Evolutionary conservation across 2,329 filamentous ascomycete species (phyloP), one percentile per base, ranked within the genome.

Genomic region (Aspergillus flavus): DNA sequence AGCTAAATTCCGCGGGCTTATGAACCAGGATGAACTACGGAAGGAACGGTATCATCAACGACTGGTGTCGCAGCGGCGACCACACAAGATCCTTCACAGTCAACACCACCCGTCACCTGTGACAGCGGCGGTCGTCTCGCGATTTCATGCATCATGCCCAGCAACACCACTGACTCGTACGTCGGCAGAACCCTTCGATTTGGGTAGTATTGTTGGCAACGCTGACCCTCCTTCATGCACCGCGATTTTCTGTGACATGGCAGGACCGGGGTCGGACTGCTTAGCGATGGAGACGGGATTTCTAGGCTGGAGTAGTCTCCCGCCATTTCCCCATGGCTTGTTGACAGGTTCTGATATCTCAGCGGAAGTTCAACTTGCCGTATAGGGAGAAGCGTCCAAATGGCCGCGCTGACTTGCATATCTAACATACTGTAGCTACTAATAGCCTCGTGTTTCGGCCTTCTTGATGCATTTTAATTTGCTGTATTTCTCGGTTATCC

Each of bases 1-100:
- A 23, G 72, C 76, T 26, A 76, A 70, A 61, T 68, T 69, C 62
- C 72, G 75, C 59, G 70, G 70, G n/a, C 68, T 63, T 43, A 60
- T 61, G 61, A 61, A 61, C 54, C 67, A 71, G 58, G 65, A 76
- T 69, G 69, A 73, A 30, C 66, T 63, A 50, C 66, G 59, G 58
- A 68, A 63, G 26, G 71, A 71, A 36, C 65, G 62, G n/a, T 63
- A 59, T 59, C 64, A 56, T n/a, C 65, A 58, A 23, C 68, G 60
- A 30, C 61, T 67, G 39, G 64, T 23, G 30, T 67, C 62, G 11
- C 62, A 66, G 52, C 67, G 62, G 21, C 61, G 61, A 36, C 62
- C 59, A 21, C 61, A 59, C 26, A 68, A 69, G 56, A 59, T 61
- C 36, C 21, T 66, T 46, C 66, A 66, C 52, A n/a, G 58, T 11